Base-by-base conservation (phyloP, 1,284 basidiomycete species). In the Boletellus dicymbophilus region DNA sequence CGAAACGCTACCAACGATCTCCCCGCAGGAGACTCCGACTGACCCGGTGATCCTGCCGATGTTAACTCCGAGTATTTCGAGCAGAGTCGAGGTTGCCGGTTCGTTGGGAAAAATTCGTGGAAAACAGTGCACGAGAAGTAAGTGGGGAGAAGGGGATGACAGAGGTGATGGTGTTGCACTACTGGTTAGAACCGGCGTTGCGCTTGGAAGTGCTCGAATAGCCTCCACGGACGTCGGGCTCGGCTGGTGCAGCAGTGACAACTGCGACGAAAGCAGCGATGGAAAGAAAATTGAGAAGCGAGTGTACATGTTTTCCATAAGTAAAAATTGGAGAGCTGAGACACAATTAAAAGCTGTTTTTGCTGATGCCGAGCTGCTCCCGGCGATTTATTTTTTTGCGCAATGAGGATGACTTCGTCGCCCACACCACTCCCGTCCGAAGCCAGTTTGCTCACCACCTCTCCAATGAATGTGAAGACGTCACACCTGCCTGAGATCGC, bases 351-450 rank as follows among this genome's bases (percentile, higher is more conserved):
- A 25, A 20, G 30, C n/a, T 31, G 7, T 30, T 27, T 30, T 27
- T 39, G 6, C 39, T 46, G 49, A 23, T 37, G 26, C 11, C 43
- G n/a, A 22, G 12, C 4, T 23, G 18, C 8, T 28, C 10, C 34
- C n/a, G n/a, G 10, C 7, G 21, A n/a, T 27, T 27, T 8, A 7
- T 15, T 26, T 16, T 51, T 45, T 55, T 54, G 52, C 52, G 52
- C 39, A 20, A 13, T 13, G 25, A 34, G 26, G 25, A 18, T 3
- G 11, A 27, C 22, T 9, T n/a, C n/a, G n/a, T n/a, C n/a, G n/a
- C n/a, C n/a, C n/a, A n/a, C n/a, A n/a, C n/a, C n/a, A n/a, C n/a
- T n/a, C n/a, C n/a, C n/a, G n/a, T n/a, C n/a, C n/a, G n/a, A n/a
- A n/a, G n/a, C n/a, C n/a, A n/a, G n/a, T n/a, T n/a, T n/a, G n/a